Conservation (phyloP, 2,329 filamentous ascomycete genomes). For the Ophiocordyceps camponoti-saundersi region DNA sequence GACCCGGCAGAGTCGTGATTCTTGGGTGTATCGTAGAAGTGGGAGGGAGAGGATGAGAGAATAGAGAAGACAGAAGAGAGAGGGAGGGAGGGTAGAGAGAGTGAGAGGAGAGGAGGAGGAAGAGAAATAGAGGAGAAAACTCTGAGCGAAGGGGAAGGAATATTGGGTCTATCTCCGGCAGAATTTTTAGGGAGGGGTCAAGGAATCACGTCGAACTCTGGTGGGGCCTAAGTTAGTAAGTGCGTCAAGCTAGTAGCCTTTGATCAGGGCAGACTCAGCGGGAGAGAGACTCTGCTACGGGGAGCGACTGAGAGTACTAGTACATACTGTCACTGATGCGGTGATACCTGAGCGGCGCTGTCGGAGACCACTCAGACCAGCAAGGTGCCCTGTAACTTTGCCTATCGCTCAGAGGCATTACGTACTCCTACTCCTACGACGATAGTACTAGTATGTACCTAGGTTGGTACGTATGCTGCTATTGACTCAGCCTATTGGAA, state of each 20-base stretch:
- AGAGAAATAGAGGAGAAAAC: background rate
- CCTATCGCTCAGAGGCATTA: no score
- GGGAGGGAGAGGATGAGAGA: background rate
- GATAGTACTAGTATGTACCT: no score
- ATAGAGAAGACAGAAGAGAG: background rate
- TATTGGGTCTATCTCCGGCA: background rate
- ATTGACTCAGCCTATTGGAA: no score
- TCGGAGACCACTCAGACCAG: no score
- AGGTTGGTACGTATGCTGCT: no score
- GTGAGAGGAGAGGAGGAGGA: background rate
- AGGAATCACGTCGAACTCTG: background rate
- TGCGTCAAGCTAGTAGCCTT: background rate
- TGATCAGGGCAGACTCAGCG: background rate
- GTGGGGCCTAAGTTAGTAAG: background rate
- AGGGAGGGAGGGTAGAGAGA: background rate
- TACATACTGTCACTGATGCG: no score
- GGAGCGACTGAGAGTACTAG: no score
- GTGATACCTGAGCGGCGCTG: background rate
- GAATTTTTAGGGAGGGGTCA: background rate
- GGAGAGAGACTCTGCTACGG: no score
- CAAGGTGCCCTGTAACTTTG: no score
- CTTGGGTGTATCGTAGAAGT: background rate
- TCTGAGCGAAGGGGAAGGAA: background rate
- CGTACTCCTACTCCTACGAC: no score
- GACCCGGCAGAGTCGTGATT: background rate